Percentiles rank a stretch among this genome's conserved stretches.
phyloP scores from a whole-genome alignment of 176 grass and related monocot species.

The Leersia perrieri region DNA sequence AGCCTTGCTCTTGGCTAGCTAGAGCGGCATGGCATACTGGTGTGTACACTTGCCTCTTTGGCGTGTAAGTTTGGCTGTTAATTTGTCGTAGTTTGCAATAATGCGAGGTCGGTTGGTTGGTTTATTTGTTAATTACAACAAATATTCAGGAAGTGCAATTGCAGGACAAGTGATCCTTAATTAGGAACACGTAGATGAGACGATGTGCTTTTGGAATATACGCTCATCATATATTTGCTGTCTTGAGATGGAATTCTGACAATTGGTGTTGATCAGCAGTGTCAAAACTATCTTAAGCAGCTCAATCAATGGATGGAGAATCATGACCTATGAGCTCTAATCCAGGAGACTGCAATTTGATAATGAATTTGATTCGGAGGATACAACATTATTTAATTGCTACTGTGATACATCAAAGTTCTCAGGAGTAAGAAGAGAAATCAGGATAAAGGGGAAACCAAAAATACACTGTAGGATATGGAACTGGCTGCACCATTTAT shows the following conservation, averaged over 20 bases:
- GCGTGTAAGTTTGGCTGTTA: conserved; percentile 21
- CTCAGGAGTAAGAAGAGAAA: not conserved
- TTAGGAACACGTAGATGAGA: not conserved
- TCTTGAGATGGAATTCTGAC: not conserved
- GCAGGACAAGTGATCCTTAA: conserved; percentile 6
- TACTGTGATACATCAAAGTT: not conserved
- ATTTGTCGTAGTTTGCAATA: conserved; percentile 40
- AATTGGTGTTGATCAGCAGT: not conserved
- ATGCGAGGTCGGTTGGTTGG: conserved; percentile 7
- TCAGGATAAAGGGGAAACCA: not conserved
- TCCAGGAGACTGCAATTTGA: not conserved
- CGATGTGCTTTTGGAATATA: not conserved
- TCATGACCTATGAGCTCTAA: not conserved
- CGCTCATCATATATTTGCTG: not conserved
- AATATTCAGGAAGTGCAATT: conserved; percentile 7
- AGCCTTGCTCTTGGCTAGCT: not conserved
- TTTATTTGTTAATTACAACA: conserved; percentile 21
- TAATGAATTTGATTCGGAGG: not conserved
- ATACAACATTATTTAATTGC: not conserved
- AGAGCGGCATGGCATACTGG: conserved; percentile 6
- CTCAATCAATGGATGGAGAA: not conserved
- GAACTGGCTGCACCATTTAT: conserved; percentile 7
- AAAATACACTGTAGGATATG: not conserved
- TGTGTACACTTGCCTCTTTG: conserved; percentile 2
- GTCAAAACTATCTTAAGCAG: not conserved